phyloP scores from a whole-genome alignment of 1,139 yeast species.

The Saccharomycopsis hybrid region DNA sequence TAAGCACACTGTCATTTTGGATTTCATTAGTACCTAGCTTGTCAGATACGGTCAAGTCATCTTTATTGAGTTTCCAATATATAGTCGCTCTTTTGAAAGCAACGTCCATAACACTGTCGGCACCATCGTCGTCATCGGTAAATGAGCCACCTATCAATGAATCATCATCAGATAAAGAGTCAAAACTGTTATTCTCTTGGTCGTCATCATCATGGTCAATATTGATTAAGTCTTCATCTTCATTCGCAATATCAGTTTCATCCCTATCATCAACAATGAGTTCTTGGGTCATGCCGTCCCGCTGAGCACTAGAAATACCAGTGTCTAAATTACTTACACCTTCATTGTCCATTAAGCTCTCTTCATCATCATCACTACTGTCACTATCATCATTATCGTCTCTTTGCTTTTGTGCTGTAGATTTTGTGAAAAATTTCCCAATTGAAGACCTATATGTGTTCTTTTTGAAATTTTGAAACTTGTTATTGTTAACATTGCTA shows the following conservation, averaged over 20 bases:
- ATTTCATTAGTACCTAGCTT: not conserved
- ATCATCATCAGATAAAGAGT: conserved; percentile 21
- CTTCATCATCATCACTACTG: conserved; percentile 16
- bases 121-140: conserved; percentile 26
- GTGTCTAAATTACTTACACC: not conserved
- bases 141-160: conserved; percentile 25
- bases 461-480: conserved; percentile 15
- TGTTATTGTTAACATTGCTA: conserved; percentile 3
- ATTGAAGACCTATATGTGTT: conserved; percentile 18
- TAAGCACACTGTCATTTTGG: not conserved
- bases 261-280: conserved; percentile 20
- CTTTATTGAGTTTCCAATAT: conserved; percentile 13
- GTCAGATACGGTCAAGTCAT: not conserved
- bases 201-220: conserved; percentile 18
- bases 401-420: conserved; percentile 1
- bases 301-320: not conserved
- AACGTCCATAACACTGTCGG: conserved; percentile 17
- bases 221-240: conserved; percentile 12
- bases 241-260: conserved; percentile 4
- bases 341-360: not conserved
- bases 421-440: conserved; percentile 20
- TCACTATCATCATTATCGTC: conserved; percentile 13
- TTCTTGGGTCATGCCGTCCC: conserved; percentile 3
- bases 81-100: conserved; percentile 20
- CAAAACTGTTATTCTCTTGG: conserved; percentile 14